Percentiles rank a stretch among this genome's conserved stretches.
These are phyloP conservation scores for Cladorrhinum sp. DNA, from an alignment of 2,329 filamentous ascomycete species.

Conservation along the genomic window DNA sequence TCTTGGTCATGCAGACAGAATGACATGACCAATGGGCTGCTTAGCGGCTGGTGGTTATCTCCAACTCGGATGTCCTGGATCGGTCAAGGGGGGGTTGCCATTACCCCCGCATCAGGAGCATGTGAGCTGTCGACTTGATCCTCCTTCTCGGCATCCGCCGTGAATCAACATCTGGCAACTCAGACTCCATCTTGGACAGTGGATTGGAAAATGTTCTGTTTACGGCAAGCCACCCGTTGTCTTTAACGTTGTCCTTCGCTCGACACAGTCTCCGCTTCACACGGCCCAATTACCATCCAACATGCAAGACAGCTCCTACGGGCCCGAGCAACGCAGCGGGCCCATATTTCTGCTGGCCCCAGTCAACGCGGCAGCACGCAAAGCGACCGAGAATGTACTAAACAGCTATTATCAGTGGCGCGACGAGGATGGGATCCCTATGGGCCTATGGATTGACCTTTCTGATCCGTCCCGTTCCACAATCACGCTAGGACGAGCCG, in stretches of 20 bases:
- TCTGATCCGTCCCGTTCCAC: conserved; percentile 4
- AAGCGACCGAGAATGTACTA: conserved; percentile 2
- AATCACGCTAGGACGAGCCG: conserved; percentile 22
- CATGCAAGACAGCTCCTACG: conserved; percentile 16
- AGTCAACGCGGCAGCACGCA: conserved; percentile 18
- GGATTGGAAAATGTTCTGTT: not conserved
- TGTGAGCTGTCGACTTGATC: conserved; percentile 9
- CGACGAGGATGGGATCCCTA: not conserved
- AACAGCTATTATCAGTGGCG: conserved; percentile 10
- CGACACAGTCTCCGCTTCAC: conserved; percentile 16
- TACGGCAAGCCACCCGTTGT: not conserved
- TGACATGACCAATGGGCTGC: conserved; percentile 14
- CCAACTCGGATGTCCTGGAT: not conserved
- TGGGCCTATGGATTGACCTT: conserved; percentile 25
- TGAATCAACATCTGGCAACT: not conserved
- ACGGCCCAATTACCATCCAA: conserved; percentile 9
- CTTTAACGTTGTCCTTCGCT: not conserved
- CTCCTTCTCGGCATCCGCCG: not conserved
- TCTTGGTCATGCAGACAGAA: conserved; percentile 6
- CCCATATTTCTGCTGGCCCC: conserved; percentile 20
- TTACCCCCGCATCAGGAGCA: conserved; percentile 10
- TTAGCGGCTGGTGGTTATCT: conserved; percentile 4
- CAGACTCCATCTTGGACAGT: not conserved
- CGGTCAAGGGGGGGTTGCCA: not conserved
- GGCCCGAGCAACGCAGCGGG: not conserved